Evolutionary conservation across 2,329 filamentous ascomycete species (phyloP), one percentile per base, ranked within the genome.

Genomic region (Teratosphaeria gauchensis): DNA sequence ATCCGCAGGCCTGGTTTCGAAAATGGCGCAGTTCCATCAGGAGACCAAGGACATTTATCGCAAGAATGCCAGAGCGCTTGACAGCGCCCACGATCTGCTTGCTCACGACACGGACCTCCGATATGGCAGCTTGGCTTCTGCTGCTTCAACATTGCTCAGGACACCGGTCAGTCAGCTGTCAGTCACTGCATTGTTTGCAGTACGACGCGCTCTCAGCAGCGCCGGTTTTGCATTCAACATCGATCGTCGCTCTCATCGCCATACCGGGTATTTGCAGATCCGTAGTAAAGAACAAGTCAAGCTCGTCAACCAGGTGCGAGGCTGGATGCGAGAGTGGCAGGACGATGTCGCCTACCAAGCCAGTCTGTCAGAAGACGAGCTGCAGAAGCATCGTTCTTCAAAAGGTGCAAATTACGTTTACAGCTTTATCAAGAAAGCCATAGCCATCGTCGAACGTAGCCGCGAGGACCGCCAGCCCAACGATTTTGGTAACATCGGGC

Each of bases 221-320:
- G 80, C 85, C 60, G 83, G 85, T 8, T 77, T 84, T 56, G 82
- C 78, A 31, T 89, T 91, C 67, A 77, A 78, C 62, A 82, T 69
- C n/a, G 77, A 80, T 61, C 64, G 61, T 71, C 78, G 72, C 66
- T 80, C 62, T 70, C 79, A 72, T 72, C 80, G 72, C 69, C 69
- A 77, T 68, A 84, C 73, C 66, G 80, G 73, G 71, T 81, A 88
- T 32, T 88, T 87, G 65, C 81, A 85, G 62, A 78, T 92, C 59
- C 77, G 80, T 24, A 79, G 84, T 8, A 76, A 78, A 54, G 72
- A 75, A 9, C 83, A 87, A 62, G 76, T 85, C 1, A 64, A 73
- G 12, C 75, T 77, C 53, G 72, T 87, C n/a, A 70, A 78, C 31
- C 71, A 72, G 9, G 80, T 84, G 14, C 77, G 81, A 54, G 61